These are phyloP conservation scores for Solanum sitiens DNA, from an alignment of 257 asterid species.

Conservation along the genomic window DNA sequence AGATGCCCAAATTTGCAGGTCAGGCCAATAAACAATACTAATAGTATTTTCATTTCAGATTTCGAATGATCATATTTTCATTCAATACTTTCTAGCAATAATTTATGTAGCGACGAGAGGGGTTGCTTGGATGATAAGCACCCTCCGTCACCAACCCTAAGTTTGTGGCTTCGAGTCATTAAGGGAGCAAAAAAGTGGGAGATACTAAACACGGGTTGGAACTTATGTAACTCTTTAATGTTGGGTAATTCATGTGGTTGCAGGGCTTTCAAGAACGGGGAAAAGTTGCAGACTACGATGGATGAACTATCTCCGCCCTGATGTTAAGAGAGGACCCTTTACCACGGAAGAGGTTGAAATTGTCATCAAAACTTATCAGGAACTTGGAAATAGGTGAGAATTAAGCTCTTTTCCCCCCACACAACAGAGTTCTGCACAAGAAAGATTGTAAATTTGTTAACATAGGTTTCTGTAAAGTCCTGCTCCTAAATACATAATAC, in stretches of 20 bases:
- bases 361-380: neutral
- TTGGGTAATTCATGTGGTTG: neutral
- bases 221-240: neutral
- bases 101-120: neutral
- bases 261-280: slow-evolving; percentile 7
- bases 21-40: neutral
- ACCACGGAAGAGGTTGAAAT: neutral
- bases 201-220: neutral
- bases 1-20: slow-evolving; percentile 22
- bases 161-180: neutral
- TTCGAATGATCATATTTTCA: neutral
- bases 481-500: neutral
- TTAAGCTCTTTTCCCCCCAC: neutral
- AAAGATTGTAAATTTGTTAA: neutral
- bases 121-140: neutral
- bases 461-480: neutral
- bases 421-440: neutral
- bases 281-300: slow-evolving; percentile 10
- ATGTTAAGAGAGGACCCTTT: neutral
- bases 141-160: neutral
- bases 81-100: neutral
- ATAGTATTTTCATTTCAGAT: neutral
- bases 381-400: slow-evolving; percentile 3
- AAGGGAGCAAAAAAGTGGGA: neutral
- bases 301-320: slow-evolving; percentile 2